phyloP scores from a whole-genome alignment of 2,329 filamentous ascomycete species.

The Incumbomyces delicatus region DNA sequence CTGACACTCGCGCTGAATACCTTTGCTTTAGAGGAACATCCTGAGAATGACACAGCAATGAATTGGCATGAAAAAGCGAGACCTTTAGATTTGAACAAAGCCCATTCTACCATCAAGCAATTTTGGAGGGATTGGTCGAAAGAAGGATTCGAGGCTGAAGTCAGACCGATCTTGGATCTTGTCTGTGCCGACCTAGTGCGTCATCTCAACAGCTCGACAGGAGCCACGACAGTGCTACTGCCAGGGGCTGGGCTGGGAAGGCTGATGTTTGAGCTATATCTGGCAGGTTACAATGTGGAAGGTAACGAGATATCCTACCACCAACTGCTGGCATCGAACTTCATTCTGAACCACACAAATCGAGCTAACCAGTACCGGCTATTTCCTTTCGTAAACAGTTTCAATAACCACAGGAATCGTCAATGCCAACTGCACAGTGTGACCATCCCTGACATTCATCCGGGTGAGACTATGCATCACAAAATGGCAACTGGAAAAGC shows the following conservation, averaged over 20 bases:
- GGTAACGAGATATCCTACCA: slow-evolving; percentile 97
- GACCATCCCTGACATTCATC: slow-evolving; percentile 70
- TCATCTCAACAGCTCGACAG: slow-evolving; percentile 34
- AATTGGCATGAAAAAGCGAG: slow-evolving; percentile 65
- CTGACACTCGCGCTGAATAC: slow-evolving; percentile 57
- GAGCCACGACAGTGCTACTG: slow-evolving; percentile 58
- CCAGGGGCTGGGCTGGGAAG: slow-evolving; percentile 84
- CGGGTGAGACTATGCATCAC: slow-evolving; percentile 45
- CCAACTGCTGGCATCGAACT: slow-evolving; percentile 75
- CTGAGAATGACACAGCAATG: slow-evolving; percentile 33
- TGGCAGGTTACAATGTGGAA: slow-evolving; percentile 62
- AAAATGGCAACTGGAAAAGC: slow-evolving; percentile 21
- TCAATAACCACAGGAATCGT: slow-evolving; percentile 73
- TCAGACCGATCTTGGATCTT: slow-evolving; percentile 66
- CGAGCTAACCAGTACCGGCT: slow-evolving; percentile 57
- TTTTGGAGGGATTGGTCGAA: slow-evolving; percentile 91
- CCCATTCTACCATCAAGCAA: slow-evolving; percentile 81
- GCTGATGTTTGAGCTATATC: slow-evolving; percentile 77
- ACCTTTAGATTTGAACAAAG: slow-evolving; percentile 73
- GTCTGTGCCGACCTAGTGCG: slow-evolving; percentile 56
- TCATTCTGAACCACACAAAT: slow-evolving; percentile 44
- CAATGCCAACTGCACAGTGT: slow-evolving; percentile 66
- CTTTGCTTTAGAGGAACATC: slow-evolving; percentile 47
- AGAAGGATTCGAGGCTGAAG: slow-evolving; percentile 59
- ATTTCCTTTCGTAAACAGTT: slow-evolving; percentile 76